Evolutionary conservation across 768 basidiomycete species (phyloP).

Genomic region (Obba rivulosa): DNA sequence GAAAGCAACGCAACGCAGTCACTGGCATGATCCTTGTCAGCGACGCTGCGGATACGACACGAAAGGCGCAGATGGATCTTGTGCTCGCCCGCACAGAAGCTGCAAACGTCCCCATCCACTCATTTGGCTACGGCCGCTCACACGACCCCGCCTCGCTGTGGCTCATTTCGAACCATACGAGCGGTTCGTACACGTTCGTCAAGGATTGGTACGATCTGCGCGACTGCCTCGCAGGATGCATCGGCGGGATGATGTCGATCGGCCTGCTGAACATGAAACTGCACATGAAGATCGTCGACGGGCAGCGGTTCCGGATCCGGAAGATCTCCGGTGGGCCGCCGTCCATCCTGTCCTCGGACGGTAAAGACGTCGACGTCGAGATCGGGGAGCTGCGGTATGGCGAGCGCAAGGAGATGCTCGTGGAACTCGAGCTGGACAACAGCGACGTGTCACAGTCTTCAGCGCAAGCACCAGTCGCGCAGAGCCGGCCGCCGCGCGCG

Average conservation of each 20-base stretch:
- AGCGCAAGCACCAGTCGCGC: slow-evolving; percentile 11
- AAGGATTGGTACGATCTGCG: slow-evolving; percentile 97
- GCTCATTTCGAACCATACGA: slow-evolving; percentile 98
- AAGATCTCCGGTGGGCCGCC: slow-evolving; percentile 91
- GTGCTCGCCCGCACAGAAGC: slow-evolving; percentile 96
- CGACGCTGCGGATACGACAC: slow-evolving; percentile 87
- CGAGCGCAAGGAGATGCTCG: slow-evolving; percentile 95
- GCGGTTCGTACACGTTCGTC: slow-evolving; percentile 96
- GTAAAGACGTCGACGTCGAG: slow-evolving; percentile 92
- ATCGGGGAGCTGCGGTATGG: slow-evolving; percentile 92
- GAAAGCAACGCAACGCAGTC: slow-evolving; percentile 85
- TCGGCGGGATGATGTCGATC: slow-evolving; percentile 96
- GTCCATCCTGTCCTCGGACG: slow-evolving; percentile 85
- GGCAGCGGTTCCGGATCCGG: slow-evolving; percentile 84
- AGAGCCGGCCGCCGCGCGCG: slow-evolving; percentile 18
- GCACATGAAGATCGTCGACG: slow-evolving; percentile 90
- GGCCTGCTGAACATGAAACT: slow-evolving; percentile 91
- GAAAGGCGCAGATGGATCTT: slow-evolving; percentile 96
- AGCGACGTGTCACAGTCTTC: slow-evolving; percentile 35
- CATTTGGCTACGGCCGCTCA: slow-evolving; percentile 93
- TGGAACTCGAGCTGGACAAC: slow-evolving; percentile 92
- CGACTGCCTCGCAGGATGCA: slow-evolving; percentile 86
- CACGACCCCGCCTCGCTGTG: slow-evolving; percentile 97
- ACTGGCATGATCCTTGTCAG: slow-evolving; percentile 92
- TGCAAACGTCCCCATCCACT: slow-evolving; percentile 94